Evolutionary conservation across 129 eudicot species (phyloP).

Genomic region (Daucus carota): DH1_v3.0 NC_030383.2:56979501-56980000

Average conservation of each 20-base stretch:
- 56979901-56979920: neutral
- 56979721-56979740: neutral
- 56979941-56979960: neutral
- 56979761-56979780: neutral
- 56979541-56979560: conserved; percentile 90
- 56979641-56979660: neutral
- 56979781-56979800: neutral
- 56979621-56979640: neutral
- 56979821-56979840: too few species aligned
- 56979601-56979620: conserved; percentile 12
- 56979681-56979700: neutral
- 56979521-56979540: conserved; percentile 89
- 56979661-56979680: neutral
- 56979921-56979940: neutral
- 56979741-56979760: neutral
- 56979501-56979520: conserved; percentile 65
- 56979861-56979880: neutral
- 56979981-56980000: neutral
- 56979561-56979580: conserved; percentile 98
- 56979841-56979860: neutral
- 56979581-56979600: conserved; percentile 98
- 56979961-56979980: neutral
- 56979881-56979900: neutral
- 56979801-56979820: neutral
- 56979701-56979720: neutral